Percentiles rank a stretch among this genome's conserved stretches.
Conservation (phyloP, 2,329 filamentous ascomycete genomes). For the Penicillium glabrum region DNA sequence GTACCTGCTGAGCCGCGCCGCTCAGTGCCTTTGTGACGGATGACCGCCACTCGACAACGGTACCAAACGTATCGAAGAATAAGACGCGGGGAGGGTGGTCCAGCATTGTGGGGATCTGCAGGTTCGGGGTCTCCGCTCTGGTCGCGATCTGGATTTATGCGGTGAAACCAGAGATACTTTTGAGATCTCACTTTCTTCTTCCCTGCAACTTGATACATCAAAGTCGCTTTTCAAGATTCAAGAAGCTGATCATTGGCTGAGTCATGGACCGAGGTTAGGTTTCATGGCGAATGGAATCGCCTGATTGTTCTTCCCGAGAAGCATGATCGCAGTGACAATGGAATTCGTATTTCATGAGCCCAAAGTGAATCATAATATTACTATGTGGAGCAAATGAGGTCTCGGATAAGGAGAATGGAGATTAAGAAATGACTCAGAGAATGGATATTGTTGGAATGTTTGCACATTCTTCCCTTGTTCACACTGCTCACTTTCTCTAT, state of each 20-base stretch:
- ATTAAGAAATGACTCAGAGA: not conserved
- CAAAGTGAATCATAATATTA: not conserved
- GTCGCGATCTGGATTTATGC: not conserved
- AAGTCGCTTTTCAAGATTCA: not conserved
- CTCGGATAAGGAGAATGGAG: no score
- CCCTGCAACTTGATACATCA: not conserved
- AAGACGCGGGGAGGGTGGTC: slow-evolving; percentile 23
- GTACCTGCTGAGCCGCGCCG: slow-evolving; percentile 48
- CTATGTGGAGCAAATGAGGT: not conserved
- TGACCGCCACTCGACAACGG: slow-evolving; percentile 74
- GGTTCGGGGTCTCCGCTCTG: not conserved
- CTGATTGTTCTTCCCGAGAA: slow-evolving; percentile 12
- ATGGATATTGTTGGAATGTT: not conserved
- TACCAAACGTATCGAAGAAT: slow-evolving; percentile 47
- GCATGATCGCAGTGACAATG: not conserved
- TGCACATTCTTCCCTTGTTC: not conserved
- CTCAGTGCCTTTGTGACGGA: slow-evolving; percentile 63
- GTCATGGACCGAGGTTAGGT: slow-evolving; percentile 1
- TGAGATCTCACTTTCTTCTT: not conserved
- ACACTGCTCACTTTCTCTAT: not conserved
- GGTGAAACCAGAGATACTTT: not conserved
- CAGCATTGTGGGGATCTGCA: slow-evolving; percentile 20
- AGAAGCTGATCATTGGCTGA: not conserved
- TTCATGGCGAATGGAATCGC: slow-evolving; percentile 7
- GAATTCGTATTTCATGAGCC: no score